Evolutionary conservation across 352 stramenopile species (phyloP), one percentile per base, ranked within the genome.

Genomic region (Phytophthora ramorum): DNA sequence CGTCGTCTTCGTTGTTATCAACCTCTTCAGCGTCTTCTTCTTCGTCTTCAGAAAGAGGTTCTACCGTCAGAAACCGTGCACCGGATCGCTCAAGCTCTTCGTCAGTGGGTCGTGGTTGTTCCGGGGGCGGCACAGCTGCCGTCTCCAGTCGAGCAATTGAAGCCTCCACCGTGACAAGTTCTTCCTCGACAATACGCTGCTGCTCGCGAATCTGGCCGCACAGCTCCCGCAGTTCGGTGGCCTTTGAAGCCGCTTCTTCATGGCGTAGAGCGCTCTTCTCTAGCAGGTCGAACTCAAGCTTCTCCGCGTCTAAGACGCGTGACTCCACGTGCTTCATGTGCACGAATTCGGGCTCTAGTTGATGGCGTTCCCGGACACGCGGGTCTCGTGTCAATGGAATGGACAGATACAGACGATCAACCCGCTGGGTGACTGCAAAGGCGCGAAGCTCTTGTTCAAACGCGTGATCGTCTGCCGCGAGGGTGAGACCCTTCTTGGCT

Each of bases 301-400:
- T 80, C 43, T 92, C 83, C 6, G 81, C 66, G 49, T 63, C 58
- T n/a, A 86, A 43, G 47, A 77, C 70, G 13, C 75, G 60, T 12
- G 76, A 57, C 38, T 92, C 83, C 38, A 90, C 64, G 38, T 71
- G 69, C 49, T 86, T 90, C 68, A 87, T 79, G 64, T 92, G 83
- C 0, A 84, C 74, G 17, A 74, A 92, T 47, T 92, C 83, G 4
- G 76, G 70, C 14, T 91, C 83, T 26, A 75, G 26, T 52, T 75
- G 74, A 20, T 76, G 71, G 10, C 67, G 78, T 10, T 75, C 63
- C 3, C 59, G 66, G 0, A 83, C 81, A 26, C 81, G 78, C 4
- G 28, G 32, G 16, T 90, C 81, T 24, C 64, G 44, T 7, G 78
- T 65, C 20, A 89, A 45, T 6, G 80, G 78, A 7, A 60, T 57